Percentiles rank a stretch among this genome's conserved stretches.
Conservation (phyloP, 306 rosid species). For the Erythrophleum fordii region DNA sequence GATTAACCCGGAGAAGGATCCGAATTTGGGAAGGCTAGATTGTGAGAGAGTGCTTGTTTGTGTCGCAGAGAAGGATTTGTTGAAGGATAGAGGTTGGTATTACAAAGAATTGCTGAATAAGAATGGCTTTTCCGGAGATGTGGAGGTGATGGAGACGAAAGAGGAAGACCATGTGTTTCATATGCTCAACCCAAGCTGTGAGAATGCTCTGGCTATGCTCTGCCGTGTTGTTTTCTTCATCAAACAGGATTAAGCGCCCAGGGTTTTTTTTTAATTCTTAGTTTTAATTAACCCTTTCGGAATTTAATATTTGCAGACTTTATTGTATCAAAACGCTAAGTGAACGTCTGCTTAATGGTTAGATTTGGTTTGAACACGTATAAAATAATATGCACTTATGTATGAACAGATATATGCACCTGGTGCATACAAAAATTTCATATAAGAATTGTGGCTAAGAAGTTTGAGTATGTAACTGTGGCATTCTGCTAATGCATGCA, state of each 20-base stretch:
- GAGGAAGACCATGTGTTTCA: constrained; percentile 69
- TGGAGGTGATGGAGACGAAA: constrained; percentile 52
- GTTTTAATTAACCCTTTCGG: background rate
- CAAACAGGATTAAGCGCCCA: constrained; percentile 15
- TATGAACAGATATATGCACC: too few relatives aligned
- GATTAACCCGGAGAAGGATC: constrained; percentile 65
- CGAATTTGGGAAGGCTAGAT: constrained; percentile 51
- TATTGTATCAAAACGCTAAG: too few relatives aligned
- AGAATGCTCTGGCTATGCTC: constrained; percentile 47
- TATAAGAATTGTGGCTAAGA: too few relatives aligned
- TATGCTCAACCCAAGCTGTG: constrained; percentile 47
- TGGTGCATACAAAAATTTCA: too few relatives aligned
- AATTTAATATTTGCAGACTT: too few relatives aligned
- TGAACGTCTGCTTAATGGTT: too few relatives aligned
- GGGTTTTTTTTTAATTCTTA: background rate
- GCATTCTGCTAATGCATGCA: too few relatives aligned
- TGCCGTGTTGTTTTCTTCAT: constrained; percentile 46
- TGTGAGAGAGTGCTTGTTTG: constrained; percentile 60
- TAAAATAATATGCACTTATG: too few relatives aligned
- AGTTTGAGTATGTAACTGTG: too few relatives aligned
- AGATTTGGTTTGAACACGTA: background rate
- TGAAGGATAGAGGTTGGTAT: constrained; percentile 57
- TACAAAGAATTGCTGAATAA: constrained; percentile 55
- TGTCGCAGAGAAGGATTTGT: constrained; percentile 69
- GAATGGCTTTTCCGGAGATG: constrained; percentile 58